phyloP scores from a whole-genome alignment of 164 flowering plant species.

The Magnolia changhungtana region DNA sequence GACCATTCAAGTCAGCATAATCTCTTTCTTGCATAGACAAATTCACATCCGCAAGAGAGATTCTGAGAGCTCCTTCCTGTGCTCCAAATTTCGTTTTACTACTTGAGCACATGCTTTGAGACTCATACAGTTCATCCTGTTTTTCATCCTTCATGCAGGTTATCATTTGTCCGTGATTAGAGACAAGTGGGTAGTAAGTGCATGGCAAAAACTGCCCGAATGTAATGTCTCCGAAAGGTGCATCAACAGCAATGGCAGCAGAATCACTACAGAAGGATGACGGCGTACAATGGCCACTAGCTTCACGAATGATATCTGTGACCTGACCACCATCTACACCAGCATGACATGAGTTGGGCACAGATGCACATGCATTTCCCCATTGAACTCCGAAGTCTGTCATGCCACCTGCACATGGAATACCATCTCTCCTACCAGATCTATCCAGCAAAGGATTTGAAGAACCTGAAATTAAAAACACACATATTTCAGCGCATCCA shows the following conservation, averaged over 20 bases:
- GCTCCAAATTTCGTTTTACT: background rate
- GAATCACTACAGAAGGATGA: slow-evolving; percentile 7
- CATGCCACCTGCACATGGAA: slow-evolving; percentile 16
- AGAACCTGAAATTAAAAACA: slow-evolving; percentile 29
- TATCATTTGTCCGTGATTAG: slow-evolving; percentile 4
- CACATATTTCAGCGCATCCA: slow-evolving; percentile 9
- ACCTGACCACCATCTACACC: slow-evolving; percentile 17
- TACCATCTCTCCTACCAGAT: slow-evolving; percentile 5
- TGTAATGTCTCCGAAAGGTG: slow-evolving; percentile 8
- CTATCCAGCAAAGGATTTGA: slow-evolving; percentile 15
- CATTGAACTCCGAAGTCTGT: slow-evolving; percentile 19
- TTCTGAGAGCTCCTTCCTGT: background rate
- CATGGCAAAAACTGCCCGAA: slow-evolving; percentile 5
- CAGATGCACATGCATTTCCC: slow-evolving; percentile 20
- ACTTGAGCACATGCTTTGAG: slow-evolving; percentile 9
- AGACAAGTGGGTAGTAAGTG: slow-evolving; percentile 5
- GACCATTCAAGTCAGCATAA: background rate
- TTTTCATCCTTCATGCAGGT: slow-evolving; percentile 20
- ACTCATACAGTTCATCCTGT: slow-evolving; percentile 7
- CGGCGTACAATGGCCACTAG: slow-evolving; percentile 14
- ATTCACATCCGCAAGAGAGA: slow-evolving; percentile 4
- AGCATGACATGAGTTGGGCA: slow-evolving; percentile 16
- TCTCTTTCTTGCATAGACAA: background rate
- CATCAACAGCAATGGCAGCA: slow-evolving; percentile 15
- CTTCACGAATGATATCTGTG: slow-evolving; percentile 24